These are phyloP conservation scores for Aspergillus tubingensis DNA, from an alignment of 2,329 filamentous ascomycete species.

Conservation along the genomic window DNA sequence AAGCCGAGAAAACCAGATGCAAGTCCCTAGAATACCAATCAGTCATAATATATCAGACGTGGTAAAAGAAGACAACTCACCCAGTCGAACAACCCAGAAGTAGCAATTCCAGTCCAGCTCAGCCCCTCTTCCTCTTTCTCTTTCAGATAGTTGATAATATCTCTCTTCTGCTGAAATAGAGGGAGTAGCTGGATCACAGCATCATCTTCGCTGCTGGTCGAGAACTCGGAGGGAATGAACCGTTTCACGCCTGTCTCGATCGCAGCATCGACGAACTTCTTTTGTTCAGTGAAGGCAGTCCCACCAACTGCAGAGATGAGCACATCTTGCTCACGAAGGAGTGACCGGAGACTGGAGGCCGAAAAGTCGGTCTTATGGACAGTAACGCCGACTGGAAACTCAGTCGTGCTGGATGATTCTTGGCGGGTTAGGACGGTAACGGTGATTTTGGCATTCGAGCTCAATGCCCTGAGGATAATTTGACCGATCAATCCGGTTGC, in stretches of 20 bases:
- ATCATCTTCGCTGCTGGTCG: slow-evolving; percentile 28
- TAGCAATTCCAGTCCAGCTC: slow-evolving; percentile 62
- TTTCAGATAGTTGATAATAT: slow-evolving; percentile 55
- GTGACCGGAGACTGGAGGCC: slow-evolving; percentile 21
- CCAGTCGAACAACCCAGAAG: slow-evolving; percentile 65
- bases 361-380: slow-evolving; percentile 30
- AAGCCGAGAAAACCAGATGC: slow-evolving; percentile 55
- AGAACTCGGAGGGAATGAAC: slow-evolving; percentile 39
- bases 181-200: slow-evolving; percentile 27
- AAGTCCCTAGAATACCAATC: slow-evolving; percentile 43
- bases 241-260: slow-evolving; percentile 34
- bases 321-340: slow-evolving; percentile 33
- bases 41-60: neutral
- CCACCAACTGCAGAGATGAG: slow-evolving; percentile 33
- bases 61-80: slow-evolving; percentile 12
- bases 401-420: slow-evolving; percentile 16
- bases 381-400: slow-evolving; percentile 22
- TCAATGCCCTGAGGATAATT: slow-evolving; percentile 24
- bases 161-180: slow-evolving; percentile 29
- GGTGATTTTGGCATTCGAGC: slow-evolving; percentile 18
- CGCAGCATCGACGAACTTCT: slow-evolving; percentile 35
- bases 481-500: slow-evolving; percentile 28
- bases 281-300: slow-evolving; percentile 29
- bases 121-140: slow-evolving; percentile 50
- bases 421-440: slow-evolving; percentile 30